Base-by-base conservation (phyloP, 768 basidiomycete species). In the Agrocybe pediades region DNA sequence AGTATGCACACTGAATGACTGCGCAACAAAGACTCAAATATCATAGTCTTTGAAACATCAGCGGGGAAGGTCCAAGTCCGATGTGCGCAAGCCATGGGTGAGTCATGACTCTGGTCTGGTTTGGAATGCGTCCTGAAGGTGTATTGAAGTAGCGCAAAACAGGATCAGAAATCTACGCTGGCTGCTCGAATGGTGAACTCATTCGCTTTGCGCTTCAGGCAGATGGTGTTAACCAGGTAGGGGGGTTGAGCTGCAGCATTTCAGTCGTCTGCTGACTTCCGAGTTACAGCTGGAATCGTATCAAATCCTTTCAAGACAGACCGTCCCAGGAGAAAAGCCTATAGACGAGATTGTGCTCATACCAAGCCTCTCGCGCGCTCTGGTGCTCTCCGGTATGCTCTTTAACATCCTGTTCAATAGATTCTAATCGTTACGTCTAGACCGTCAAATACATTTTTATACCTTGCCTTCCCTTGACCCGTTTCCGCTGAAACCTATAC, bases 121-220 rank as follows among this genome's bases (percentile, higher is more conserved):
- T 16, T 19, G 36, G 3, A 5, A 36, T 13, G 33, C 33, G 9
- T 29, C 40, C 16, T 19, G 13, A 36, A 16, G 20, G 25, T n/a
- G n/a, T n/a, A 30, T 23, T 44, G 17, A 30, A 49, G 5, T 21
- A 24, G 11, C 36, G 6, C 16, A 8, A 9, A 36, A 36, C 48
- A 92, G 91, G 87, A 26, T 85, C 86, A 39, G 94, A 97, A 63
- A 81, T 96, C 21, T 95, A 94, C 59, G 81, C 92, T 11, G 95
- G 93, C 11, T 89, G 88, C 56, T 84, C 86, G 19, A 92, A 94
- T 54, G 93, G 95, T 19, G 84, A 92, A 59, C 77, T 97, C 7
- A 71, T 94, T 29, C 86, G 93, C 40, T 95, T 88, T 65, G 79
- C 87, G 1, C 74, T 91, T 19, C 87, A 87, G 60, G 78, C 77